Conservation (phyloP, 1,284 basidiomycete species). For the Ceratobasidium theobromae region DNA sequence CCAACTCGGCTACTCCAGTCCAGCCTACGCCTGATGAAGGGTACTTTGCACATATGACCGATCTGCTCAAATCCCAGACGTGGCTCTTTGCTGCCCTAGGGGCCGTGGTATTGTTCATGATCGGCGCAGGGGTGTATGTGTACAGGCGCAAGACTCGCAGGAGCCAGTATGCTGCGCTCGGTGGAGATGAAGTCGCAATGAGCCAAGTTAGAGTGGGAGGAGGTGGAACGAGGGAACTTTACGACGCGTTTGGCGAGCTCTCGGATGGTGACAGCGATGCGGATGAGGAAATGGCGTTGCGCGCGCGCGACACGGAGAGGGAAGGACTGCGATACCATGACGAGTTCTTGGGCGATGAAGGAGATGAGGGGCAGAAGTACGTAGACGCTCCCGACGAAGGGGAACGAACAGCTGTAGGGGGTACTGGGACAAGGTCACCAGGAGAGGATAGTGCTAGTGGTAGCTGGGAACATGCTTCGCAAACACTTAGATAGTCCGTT, state of each 20-base stretch:
- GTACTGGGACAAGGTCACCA: constrained; percentile 12
- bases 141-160: constrained; percentile 65
- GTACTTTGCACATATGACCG: constrained; percentile 82
- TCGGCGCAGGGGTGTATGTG: constrained; percentile 66
- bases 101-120: constrained; percentile 68
- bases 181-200: constrained; percentile 75
- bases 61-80: constrained; percentile 70
- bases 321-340: constrained; percentile 36
- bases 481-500: too few species aligned
- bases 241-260: constrained; percentile 88
- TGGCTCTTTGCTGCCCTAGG: constrained; percentile 84
- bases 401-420: constrained; percentile 37
- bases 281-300: constrained; percentile 36
- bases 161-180: constrained; percentile 54
- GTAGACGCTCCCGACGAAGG: constrained; percentile 39
- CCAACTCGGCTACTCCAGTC: constrained; percentile 15
- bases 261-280: constrained; percentile 53
- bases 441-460: constrained; percentile 47
- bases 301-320: constrained; percentile 8
- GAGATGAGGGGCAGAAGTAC: constrained; percentile 59
- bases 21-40: constrained; percentile 71
- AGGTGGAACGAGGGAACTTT: constrained; percentile 73
- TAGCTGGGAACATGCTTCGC: constrained; percentile 73
- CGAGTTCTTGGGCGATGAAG: constrained; percentile 41
- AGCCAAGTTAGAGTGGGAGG: constrained; percentile 55